phyloP scores from a whole-genome alignment of 768 basidiomycete genomes.

The Hemileccinum impolitum region DNA sequence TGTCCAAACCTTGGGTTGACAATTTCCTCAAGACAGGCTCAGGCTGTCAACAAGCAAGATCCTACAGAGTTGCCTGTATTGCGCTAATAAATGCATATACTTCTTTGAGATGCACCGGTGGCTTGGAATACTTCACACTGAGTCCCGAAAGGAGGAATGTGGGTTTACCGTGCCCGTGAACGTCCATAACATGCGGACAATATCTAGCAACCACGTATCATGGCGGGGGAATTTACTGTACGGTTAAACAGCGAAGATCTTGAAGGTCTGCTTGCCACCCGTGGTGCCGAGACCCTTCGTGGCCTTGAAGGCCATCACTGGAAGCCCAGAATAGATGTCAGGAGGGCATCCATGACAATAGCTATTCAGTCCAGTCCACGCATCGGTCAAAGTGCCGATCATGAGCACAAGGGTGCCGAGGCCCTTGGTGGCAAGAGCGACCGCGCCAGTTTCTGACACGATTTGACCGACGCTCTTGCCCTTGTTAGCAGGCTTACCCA shows the following conservation, averaged over 20 bases:
- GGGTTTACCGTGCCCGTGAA: too few species aligned
- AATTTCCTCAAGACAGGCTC: too few species aligned
- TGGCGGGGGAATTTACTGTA: neutral
- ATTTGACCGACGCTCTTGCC: conserved; percentile 75
- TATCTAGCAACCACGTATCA: neutral
- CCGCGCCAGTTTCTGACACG: conserved; percentile 64
- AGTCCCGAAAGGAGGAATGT: too few species aligned
- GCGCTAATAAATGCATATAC: too few species aligned
- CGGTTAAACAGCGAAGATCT: neutral
- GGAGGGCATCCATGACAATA: neutral
- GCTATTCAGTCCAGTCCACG: conserved; percentile 4
- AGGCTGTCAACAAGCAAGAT: too few species aligned
- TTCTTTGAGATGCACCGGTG: too few species aligned
- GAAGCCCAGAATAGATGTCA: conserved; percentile 54
- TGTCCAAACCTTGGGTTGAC: too few species aligned
- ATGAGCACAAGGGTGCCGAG: conserved; percentile 84
- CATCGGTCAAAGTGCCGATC: conserved; percentile 62
- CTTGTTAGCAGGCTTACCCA: conserved; percentile 86
- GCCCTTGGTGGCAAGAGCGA: conserved; percentile 74
- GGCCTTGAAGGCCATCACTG: conserved; percentile 90
- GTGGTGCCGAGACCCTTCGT: conserved; percentile 85
- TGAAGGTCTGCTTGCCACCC: conserved; percentile 70
- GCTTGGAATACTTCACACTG: too few species aligned
- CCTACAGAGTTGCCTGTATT: too few species aligned
- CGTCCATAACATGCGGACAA: too few species aligned